These are phyloP conservation scores for Leccinum uliginosum DNA, from an alignment of 768 basidiomycete species.

Conservation along the genomic window DNA sequence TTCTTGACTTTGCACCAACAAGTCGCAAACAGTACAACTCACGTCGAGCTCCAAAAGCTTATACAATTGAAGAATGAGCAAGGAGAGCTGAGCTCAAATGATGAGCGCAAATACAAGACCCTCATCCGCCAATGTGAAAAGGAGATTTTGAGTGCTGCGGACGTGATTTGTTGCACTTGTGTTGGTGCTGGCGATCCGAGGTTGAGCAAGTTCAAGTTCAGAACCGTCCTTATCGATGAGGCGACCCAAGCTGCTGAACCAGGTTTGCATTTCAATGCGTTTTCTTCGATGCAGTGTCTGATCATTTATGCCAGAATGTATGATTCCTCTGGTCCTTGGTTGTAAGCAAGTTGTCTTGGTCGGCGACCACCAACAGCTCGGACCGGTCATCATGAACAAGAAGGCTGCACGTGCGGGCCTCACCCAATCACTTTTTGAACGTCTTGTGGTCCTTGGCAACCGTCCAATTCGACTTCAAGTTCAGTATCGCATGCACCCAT, in stretches of 20 bases:
- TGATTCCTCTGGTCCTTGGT: constrained; percentile 97
- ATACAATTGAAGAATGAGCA: constrained; percentile 98
- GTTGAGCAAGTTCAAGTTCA: constrained; percentile 94
- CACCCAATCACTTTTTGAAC: constrained; percentile 97
- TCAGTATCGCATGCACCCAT: constrained; percentile 99
- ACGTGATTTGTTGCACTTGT: constrained; percentile 98
- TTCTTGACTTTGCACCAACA: constrained; percentile 97
- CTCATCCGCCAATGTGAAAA: constrained; percentile 94
- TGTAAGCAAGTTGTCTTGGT: constrained; percentile 99
- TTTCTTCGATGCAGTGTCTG: not conserved
- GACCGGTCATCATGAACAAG: constrained; percentile 99
- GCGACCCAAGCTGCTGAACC: constrained; percentile 98
- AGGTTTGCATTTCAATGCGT: constrained; percentile 43
- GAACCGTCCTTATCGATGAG: constrained; percentile 97
- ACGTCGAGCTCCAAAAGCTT: constrained; percentile 95
- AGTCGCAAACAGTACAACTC: constrained; percentile 94
- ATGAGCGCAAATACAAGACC: constrained; percentile 97
- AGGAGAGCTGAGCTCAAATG: constrained; percentile 93
- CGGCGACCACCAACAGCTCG: constrained; percentile 94
- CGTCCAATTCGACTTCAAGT: constrained; percentile 98
- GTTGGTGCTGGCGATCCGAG: constrained; percentile 97
- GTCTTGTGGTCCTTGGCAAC: constrained; percentile 92
- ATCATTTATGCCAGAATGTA: constrained; percentile 67
- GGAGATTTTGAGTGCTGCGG: constrained; percentile 92
- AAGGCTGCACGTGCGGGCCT: constrained; percentile 98